Evolutionary conservation across 805 yeast genomes (phyloP).

Genomic region (Barnettozyma sucrosica): DNA sequence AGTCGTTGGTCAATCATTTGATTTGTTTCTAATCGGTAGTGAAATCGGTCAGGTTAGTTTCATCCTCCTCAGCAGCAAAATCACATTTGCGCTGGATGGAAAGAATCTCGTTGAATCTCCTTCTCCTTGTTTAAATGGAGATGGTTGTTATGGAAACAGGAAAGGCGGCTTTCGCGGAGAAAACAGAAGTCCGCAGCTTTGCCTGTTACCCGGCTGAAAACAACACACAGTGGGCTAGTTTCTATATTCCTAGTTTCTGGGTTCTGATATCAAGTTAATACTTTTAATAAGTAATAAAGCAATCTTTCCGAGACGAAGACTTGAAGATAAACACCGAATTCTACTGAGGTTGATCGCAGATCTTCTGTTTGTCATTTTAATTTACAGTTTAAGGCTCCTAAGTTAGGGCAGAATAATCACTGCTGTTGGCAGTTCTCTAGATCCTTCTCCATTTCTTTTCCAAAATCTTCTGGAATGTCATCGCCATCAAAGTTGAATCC

Average conservation of each 20-base stretch:
- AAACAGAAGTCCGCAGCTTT: not conserved
- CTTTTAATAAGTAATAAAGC: too few species aligned
- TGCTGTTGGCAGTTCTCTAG: slow-evolving; percentile 43
- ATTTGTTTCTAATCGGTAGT: not conserved
- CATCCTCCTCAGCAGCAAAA: too few species aligned
- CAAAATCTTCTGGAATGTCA: slow-evolving; percentile 49
- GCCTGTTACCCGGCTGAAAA: not conserved
- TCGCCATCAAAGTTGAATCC: slow-evolving; percentile 44
- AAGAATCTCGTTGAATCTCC: not conserved
- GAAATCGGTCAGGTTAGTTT: not conserved
- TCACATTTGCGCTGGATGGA: too few species aligned
- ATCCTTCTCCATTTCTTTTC: slow-evolving; percentile 29
- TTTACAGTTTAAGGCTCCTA: not conserved
- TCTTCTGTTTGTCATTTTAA: not conserved
- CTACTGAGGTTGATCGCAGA: too few species aligned
- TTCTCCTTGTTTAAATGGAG: too few species aligned
- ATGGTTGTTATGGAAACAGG: not conserved
- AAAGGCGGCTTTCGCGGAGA: not conserved
- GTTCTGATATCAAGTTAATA: too few species aligned
- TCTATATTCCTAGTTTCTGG: too few species aligned
- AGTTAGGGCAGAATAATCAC: not conserved
- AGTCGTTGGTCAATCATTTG: not conserved
- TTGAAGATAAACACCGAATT: too few species aligned
- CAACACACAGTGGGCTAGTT: too few species aligned
- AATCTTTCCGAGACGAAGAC: too few species aligned